Evolutionary conservation across 2,329 filamentous ascomycete species (phyloP).

Genomic region (Cyclaneusma minus): DNA sequence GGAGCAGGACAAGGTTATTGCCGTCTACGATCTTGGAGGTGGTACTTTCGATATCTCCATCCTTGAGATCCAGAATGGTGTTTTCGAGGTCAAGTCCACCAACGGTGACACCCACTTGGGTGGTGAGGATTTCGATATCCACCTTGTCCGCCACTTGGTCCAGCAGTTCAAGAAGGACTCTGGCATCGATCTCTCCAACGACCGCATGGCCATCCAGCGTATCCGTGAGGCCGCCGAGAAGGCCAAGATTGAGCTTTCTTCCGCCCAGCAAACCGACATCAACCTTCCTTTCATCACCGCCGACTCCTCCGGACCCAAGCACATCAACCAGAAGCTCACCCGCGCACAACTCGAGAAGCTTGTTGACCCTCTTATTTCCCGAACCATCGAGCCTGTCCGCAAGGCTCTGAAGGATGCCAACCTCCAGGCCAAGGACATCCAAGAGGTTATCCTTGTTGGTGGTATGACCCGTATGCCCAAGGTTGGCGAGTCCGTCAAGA

Average conservation of each 20-base stretch:
- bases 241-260: constrained; percentile 98
- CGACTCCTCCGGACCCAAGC: constrained; percentile 87
- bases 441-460: constrained; percentile 95
- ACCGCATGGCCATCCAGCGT: constrained; percentile 98
- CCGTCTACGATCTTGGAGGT: constrained; percentile 95
- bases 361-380: constrained; percentile 75
- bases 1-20: constrained; percentile 75
- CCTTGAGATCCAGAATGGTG: constrained; percentile 91
- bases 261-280: constrained; percentile 89
- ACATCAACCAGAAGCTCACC: constrained; percentile 93
- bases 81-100: constrained; percentile 98
- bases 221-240: constrained; percentile 98
- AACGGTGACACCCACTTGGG: constrained; percentile 97
- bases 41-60: constrained; percentile 99
- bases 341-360: constrained; percentile 86
- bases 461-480: constrained; percentile 99
- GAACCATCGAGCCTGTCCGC: constrained; percentile 81
- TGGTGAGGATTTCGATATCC: constrained; percentile 96
- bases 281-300: constrained; percentile 98
- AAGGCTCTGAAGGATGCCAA: constrained; percentile 95
- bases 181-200: constrained; percentile 72
- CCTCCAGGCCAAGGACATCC: constrained; percentile 82
- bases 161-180: constrained; percentile 95
- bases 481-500: constrained; percentile 90
- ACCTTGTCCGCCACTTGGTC: constrained; percentile 83